Evolutionary conservation across 2,329 filamentous ascomycete genomes (phyloP).

Genomic region (Lasiodiplodia citricola): DNA sequence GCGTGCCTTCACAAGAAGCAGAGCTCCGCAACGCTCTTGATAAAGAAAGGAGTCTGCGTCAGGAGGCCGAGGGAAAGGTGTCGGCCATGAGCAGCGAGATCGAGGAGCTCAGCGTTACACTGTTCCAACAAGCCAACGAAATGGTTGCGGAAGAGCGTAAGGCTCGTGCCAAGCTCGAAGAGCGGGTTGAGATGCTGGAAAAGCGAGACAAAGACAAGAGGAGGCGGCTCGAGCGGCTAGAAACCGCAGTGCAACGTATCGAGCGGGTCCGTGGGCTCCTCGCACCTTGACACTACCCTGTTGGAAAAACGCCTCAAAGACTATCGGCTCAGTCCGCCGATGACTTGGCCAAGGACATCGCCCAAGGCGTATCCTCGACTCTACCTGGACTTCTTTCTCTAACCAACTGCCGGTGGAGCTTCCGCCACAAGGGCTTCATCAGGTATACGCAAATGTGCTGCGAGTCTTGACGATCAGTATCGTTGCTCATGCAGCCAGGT

Average conservation of each 20-base stretch:
- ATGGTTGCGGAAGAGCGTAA: constrained; percentile 82
- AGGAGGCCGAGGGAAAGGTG: constrained; percentile 71
- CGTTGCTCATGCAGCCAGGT: neutral
- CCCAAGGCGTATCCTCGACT: constrained; percentile 1
- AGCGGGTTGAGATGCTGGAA: constrained; percentile 71
- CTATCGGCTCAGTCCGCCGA: neutral
- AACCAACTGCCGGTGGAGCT: neutral
- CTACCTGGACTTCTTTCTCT: neutral
- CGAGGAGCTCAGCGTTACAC: constrained; percentile 74
- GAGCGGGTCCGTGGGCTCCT: constrained; percentile 71
- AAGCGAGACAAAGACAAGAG: constrained; percentile 72
- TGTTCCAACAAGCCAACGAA: constrained; percentile 85
- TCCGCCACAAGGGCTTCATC: neutral
- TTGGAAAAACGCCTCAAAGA: neutral
- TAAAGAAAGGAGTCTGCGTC: constrained; percentile 69
- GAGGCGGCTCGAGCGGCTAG: constrained; percentile 70
- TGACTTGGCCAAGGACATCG: neutral
- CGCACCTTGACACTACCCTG: constrained; percentile 28
- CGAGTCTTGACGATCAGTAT: neutral
- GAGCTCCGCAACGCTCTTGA: constrained; percentile 68
- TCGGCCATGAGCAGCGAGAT: constrained; percentile 72
- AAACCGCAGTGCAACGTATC: constrained; percentile 72
- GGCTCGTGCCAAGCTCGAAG: constrained; percentile 72
- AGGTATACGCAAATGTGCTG: neutral
- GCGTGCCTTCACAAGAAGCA: constrained; percentile 38